Evolutionary conservation across 2,329 filamentous ascomycete species (phyloP), one percentile per base, ranked within the genome.

Genomic region (Akanthomyces uredinophilus): DNA sequence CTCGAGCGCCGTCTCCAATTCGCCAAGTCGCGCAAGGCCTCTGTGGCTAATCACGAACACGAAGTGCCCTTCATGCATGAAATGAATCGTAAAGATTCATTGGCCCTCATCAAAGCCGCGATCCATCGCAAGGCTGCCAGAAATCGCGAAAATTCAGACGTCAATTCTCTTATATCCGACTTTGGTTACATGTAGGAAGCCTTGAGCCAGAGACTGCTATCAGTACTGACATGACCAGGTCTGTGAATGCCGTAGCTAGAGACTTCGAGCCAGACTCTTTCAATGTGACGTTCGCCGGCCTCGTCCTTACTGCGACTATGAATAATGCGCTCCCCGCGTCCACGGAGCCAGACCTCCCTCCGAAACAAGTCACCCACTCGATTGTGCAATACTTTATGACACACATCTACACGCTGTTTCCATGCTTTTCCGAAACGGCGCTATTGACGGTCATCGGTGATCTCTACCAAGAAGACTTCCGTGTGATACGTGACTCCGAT

Each of bases 161-260:
- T 97, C 60, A 94, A 97, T 75, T 89, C 95, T 59, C 79, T 98
- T 3, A 91, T 97, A 24, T 96, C 93, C 1, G 93, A 96, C 70
- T 96, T 98, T 79, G 93, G 93, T 60, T 94, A 92, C 70, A 78
- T 97, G 87, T 96, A 73, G 75, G 88, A 73, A 46, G 18, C 16
- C 18, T 11, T 14, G 10, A 37, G 18, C n/a, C 35, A 13, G n/a
- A 4, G n/a, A 13, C 27, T 27, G 35, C 39, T 22, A 22, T 3
- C 3, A n/a, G 22, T 35, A 35, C n/a, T 29, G 16, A 62, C 59
- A 39, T 52, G 32, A 14, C 51, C 68, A 95, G 92, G 61, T 92
- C 94, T 5, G 91, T 99, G 70, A 96, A 96, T 78, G 93, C 95
- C 32, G 97, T 93, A 0, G 94, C 93, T 1, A 85, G 92, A 70